These are phyloP conservation scores for Aegilops tauschii DNA, from an alignment of 176 grass and related monocot genomes.

Conservation along the genomic window DNA sequence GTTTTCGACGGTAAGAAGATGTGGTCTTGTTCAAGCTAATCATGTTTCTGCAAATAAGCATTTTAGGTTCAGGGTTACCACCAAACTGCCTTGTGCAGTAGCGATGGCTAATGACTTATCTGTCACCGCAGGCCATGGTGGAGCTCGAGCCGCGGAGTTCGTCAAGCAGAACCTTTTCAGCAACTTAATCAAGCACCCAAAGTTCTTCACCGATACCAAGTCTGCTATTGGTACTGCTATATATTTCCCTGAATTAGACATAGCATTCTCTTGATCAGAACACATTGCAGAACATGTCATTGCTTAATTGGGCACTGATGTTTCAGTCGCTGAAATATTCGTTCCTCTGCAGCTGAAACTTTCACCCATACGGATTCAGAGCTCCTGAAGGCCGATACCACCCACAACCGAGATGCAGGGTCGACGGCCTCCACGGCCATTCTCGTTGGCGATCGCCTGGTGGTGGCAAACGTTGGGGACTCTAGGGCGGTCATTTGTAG, in stretches of 20 bases:
- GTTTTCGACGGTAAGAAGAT: constrained; percentile 73
- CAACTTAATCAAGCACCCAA: constrained; percentile 78
- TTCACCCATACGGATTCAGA: constrained; percentile 82
- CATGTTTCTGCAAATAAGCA: not conserved
- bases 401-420: constrained; percentile 64
- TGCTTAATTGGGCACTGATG: not conserved
- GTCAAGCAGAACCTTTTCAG: constrained; percentile 86
- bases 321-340: not conserved
- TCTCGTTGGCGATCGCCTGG: constrained; percentile 70
- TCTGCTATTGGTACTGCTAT: constrained; percentile 63
- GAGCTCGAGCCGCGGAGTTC: constrained; percentile 79
- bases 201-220: constrained; percentile 82
- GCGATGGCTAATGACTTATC: not conserved
- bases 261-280: not conserved
- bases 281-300: not conserved
- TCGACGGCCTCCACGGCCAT: constrained; percentile 87
- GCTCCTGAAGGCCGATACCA: constrained; percentile 70
- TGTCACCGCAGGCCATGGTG: constrained; percentile 66
- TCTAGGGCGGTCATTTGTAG: constrained; percentile 91
- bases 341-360: constrained; percentile 57
- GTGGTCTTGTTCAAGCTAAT: too few relatives aligned
- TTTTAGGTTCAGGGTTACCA: not conserved
- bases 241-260: not conserved
- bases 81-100: not conserved
- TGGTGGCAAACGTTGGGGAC: constrained; percentile 88